Evolutionary conservation across 2,329 filamentous ascomycete species (phyloP).

Genomic region (Fusarium sp.): DNA sequence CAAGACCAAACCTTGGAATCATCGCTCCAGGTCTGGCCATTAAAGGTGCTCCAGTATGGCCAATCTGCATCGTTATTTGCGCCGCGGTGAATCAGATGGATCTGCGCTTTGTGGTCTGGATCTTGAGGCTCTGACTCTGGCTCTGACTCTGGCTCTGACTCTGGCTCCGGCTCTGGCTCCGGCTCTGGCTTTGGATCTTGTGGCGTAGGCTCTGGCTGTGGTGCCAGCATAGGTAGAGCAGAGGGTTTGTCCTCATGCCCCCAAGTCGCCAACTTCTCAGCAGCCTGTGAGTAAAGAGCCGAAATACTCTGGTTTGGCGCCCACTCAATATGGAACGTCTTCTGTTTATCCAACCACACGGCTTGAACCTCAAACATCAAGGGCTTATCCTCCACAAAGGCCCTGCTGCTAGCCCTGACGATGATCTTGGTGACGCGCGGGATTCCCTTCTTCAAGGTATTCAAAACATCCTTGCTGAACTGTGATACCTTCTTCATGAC

Average conservation of each 20-base stretch:
- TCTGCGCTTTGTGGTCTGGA: neutral
- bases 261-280: neutral
- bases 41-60: neutral
- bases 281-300: neutral
- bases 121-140: neutral
- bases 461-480: neutral
- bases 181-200: neutral
- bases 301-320: neutral
- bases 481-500: neutral
- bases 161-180: neutral
- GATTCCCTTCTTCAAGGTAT: neutral
- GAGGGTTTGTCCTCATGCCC: neutral
- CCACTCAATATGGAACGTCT: neutral
- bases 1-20: rapidly evolving
- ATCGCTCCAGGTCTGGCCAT: neutral
- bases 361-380: neutral
- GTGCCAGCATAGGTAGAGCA: neutral
- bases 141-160: too few species aligned
- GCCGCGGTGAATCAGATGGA: neutral
- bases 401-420: neutral
- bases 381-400: neutral
- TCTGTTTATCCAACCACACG: neutral
- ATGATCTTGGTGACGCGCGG: neutral
- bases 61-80: neutral
- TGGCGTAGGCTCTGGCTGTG: neutral